A percentile compares a stretch with the other conserved stretches of the same genome.
Conservation (phyloP, 169 alveolate species). For the Cryptosporidium muris region DNA sequence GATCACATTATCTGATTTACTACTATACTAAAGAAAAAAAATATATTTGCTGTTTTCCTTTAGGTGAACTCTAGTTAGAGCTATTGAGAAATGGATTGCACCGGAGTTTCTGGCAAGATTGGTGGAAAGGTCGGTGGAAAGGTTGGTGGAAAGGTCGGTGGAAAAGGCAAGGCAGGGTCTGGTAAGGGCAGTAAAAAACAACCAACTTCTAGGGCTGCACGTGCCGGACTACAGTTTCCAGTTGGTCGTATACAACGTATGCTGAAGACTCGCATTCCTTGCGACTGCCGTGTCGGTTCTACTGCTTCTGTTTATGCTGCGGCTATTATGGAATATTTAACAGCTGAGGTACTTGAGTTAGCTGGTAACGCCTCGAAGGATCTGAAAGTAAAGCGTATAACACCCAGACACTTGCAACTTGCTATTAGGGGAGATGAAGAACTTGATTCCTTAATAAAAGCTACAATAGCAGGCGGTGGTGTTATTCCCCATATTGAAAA, state of each 20-base stretch:
- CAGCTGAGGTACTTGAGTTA: conserved; percentile 99
- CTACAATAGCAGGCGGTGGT: conserved; percentile 99
- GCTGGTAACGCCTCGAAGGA: conserved; percentile 99
- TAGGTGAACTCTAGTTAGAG: background rate
- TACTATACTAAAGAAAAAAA: background rate
- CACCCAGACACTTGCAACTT: conserved; percentile 96
- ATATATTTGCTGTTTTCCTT: background rate
- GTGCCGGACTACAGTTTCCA: conserved; percentile 99
- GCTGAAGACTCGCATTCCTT: conserved; percentile 94
- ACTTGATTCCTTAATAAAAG: conserved; percentile 95
- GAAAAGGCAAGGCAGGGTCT: conserved; percentile 88
- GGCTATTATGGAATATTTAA: conserved; percentile 98
- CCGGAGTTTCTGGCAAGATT: conserved; percentile 62
- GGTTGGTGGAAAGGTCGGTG: conserved; percentile 89
- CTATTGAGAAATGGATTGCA: conserved; percentile 32
- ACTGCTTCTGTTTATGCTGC: conserved; percentile 99
- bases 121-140: conserved; percentile 87
- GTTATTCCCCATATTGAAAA: conserved; percentile 99
- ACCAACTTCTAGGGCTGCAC: conserved; percentile 97
- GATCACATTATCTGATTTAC: background rate
- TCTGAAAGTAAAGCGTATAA: conserved; percentile 94
- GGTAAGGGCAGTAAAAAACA: conserved; percentile 95
- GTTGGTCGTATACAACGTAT: conserved; percentile 99
- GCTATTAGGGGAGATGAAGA: conserved; percentile 98
- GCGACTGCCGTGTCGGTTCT: conserved; percentile 98